phyloP scores from a whole-genome alignment of 352 stramenopile species.

The Globisporangium sylvaticum region DNA sequence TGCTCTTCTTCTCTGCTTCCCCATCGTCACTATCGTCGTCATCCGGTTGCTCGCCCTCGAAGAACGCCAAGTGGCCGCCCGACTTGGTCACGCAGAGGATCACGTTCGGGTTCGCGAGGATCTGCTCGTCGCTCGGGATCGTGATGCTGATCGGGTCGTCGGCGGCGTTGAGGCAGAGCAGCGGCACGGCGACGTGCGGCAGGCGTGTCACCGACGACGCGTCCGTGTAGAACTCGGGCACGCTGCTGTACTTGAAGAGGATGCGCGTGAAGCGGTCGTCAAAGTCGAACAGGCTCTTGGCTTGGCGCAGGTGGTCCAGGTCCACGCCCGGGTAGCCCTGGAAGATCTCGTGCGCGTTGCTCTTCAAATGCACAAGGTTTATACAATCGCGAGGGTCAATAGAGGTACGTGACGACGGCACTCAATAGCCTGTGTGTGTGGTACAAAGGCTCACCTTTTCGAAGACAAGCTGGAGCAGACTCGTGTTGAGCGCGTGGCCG shows the following conservation, averaged over 20 bases:
- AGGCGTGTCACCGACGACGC: conserved; percentile 40
- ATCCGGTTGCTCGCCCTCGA: conserved; percentile 22
- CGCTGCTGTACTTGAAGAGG: conserved; percentile 50
- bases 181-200: conserved; percentile 32
- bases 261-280: conserved; percentile 61
- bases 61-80: conserved; percentile 71
- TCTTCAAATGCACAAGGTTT: conserved; percentile 19
- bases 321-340: conserved; percentile 38
- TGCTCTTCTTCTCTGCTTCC: conserved; percentile 7
- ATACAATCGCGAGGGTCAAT: background rate
- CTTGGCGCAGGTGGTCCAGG: conserved; percentile 30
- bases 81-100: conserved; percentile 62
- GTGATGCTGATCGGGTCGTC: conserved; percentile 62
- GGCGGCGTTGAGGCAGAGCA: conserved; percentile 60
- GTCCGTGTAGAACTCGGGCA: conserved; percentile 59
- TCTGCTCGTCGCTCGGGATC: conserved; percentile 21
- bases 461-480: conserved; percentile 58
- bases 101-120: conserved; percentile 42
- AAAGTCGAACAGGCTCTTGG: conserved; percentile 47
- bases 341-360: conserved; percentile 64
- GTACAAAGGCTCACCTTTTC: conserved; percentile 10
- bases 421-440: background rate
- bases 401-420: too few species aligned
- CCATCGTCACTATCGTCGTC: too few species aligned
- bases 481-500: conserved; percentile 40